phyloP scores from a whole-genome alignment of 2,329 filamentous ascomycete species.

The Chalaropsis ovoidea region DNA sequence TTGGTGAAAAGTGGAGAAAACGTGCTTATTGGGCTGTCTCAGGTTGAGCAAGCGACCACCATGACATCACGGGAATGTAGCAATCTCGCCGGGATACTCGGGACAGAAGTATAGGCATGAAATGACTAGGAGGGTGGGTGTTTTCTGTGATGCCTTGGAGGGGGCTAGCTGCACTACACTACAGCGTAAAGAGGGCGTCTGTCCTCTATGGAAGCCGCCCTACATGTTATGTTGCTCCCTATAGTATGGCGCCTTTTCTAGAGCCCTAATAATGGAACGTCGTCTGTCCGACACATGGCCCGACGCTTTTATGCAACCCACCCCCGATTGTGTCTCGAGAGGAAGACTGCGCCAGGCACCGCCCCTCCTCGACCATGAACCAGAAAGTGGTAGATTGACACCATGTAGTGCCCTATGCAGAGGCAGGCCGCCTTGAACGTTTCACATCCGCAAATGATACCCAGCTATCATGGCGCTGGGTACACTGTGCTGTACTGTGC shows the following conservation, averaged over 20 bases:
- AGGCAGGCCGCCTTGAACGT: neutral
- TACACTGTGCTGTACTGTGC: too few species aligned
- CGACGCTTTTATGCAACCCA: neutral
- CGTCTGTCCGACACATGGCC: neutral
- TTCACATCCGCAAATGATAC: neutral
- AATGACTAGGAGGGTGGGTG: neutral
- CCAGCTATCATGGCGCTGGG: neutral
- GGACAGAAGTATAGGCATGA: neutral
- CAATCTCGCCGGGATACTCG: neutral
- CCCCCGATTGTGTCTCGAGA: neutral
- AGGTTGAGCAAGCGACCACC: slow-evolving; percentile 12
- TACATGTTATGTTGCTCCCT: neutral
- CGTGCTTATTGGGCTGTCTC: slow-evolving; percentile 11
- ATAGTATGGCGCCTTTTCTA: neutral
- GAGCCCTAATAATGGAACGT: neutral
- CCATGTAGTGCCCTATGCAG: neutral
- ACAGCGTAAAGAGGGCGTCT: too few species aligned
- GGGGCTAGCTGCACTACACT: too few species aligned
- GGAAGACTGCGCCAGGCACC: neutral
- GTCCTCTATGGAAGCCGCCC: too few species aligned
- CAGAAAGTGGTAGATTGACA: neutral
- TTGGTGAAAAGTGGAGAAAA: slow-evolving; percentile 2
- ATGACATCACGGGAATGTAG: slow-evolving; percentile 11
- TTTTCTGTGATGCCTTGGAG: neutral
- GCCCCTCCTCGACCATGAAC: neutral